Percentiles rank a stretch among this genome's conserved stretches.
Evolutionary conservation across 73 alveolate species (phyloP).

Genomic region (Paramecium bursaria): DNA sequence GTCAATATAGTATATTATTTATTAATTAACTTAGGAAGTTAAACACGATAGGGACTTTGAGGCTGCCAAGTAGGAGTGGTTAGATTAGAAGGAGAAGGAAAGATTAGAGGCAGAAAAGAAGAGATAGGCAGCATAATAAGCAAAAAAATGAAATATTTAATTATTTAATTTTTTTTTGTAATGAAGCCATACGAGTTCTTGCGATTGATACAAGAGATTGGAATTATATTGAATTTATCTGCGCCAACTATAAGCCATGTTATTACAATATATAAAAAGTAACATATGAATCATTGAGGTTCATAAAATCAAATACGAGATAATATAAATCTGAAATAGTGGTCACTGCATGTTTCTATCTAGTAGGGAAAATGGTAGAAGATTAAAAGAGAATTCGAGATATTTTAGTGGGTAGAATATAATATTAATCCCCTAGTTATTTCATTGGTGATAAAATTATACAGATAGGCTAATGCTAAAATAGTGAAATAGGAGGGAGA

Average conservation of each 20-base stretch:
- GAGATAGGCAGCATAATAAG: slow-evolving; percentile 61
- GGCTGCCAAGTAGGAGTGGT: slow-evolving; percentile 67
- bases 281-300: not conserved
- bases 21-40: slow-evolving; percentile 13
- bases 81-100: slow-evolving; percentile 64
- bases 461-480: slow-evolving; percentile 21
- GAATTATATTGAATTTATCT: slow-evolving; percentile 32
- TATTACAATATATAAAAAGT: slow-evolving; percentile 35
- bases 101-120: slow-evolving; percentile 71
- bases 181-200: slow-evolving; percentile 55
- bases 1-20: not conserved
- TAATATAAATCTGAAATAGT: slow-evolving; percentile 33
- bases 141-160: slow-evolving; percentile 60
- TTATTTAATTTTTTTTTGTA: no score
- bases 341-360: slow-evolving; percentile 43
- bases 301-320: slow-evolving; percentile 4
- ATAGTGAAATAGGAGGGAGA: not conserved
- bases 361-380: slow-evolving; percentile 50
- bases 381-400: slow-evolving; percentile 57
- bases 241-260: slow-evolving; percentile 52
- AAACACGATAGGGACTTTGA: slow-evolving; percentile 55
- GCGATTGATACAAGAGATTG: slow-evolving; percentile 50
- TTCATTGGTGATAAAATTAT: slow-evolving; percentile 23
- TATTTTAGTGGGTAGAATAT: slow-evolving; percentile 29
- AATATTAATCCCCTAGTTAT: not conserved